A percentile compares a stretch with the other conserved stretches of the same genome.
Conservation (phyloP, 352 stramenopile species). For the Pelagophyceae sp. region DNA sequence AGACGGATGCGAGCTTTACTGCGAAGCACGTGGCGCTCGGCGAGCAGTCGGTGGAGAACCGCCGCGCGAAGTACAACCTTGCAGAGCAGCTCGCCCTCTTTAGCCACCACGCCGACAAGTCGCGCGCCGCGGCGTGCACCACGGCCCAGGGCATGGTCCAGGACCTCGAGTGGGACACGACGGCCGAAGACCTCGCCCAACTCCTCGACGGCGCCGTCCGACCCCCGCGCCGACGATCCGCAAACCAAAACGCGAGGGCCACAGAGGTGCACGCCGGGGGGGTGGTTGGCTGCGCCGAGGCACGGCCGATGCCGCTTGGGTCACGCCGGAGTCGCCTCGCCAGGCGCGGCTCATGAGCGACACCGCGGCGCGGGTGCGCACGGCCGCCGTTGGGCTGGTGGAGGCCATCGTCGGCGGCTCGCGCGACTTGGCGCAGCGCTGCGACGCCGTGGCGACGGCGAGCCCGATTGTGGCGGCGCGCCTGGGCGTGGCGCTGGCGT, state of each 20-base stretch:
- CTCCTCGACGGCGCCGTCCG: background rate
- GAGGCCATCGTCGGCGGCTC: background rate
- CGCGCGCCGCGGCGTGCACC: background rate
- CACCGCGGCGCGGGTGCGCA: background rate
- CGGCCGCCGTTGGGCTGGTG: background rate
- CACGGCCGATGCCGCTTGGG: too few species aligned
- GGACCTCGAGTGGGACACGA: too few species aligned
- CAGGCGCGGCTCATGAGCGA: background rate
- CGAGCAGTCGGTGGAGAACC: background rate
- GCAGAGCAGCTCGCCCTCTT: background rate
- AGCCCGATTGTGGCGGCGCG: background rate
- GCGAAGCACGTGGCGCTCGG: background rate
- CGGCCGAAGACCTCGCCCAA: background rate
- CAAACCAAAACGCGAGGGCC: too few species aligned
- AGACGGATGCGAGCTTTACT: background rate
- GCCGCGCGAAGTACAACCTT: background rate
- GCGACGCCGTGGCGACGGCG: background rate
- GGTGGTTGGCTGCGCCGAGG: too few species aligned
- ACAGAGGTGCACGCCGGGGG: too few species aligned
- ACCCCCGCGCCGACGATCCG: too few species aligned
- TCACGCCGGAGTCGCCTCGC: too few species aligned
- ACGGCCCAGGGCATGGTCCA: background rate
- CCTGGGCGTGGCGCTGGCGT: conserved; percentile 4
- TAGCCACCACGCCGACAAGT: background rate
- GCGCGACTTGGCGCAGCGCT: background rate